Evolutionary conservation across 257 asterid species (phyloP), one percentile per base, ranked within the genome.

Genomic region (Galeopsis tetrahit): DNA sequence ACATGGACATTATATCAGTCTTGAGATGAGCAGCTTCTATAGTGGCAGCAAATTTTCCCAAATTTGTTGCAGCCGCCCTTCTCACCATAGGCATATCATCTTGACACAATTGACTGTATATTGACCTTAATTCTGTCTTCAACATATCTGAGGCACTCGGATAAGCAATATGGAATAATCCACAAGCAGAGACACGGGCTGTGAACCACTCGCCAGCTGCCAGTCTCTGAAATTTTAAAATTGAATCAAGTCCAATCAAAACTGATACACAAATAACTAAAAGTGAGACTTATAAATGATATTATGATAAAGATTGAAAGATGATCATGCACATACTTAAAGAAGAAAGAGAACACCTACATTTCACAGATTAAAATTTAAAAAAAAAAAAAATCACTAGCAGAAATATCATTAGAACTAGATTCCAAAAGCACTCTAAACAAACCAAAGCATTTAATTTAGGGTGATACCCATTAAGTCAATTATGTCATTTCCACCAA

Each of bases 141-240:
- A 90, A 74, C 78, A 68, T 61, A 33, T 89, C 93, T 11, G 96
- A 70, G 76, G 96, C 98, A 80, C 97, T 89, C 39, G 93, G 81
- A 75, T 90, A 93, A 49, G 95, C 96, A 80, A 93, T 87, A 78
- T 93, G 97, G 83, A 93, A 93, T 56, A 93, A 75, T 62, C 98
- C 98, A 79, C 97, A 93, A 38, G 97, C 93, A n/a, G 97, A 93
- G 58, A 93, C 95, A 35, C 98, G 91, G 61, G 97, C 96, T 10
- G 98, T 93, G 75, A 93, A 93, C 98, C 98, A 93, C 80, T 93
- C 98, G 28, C 98, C 98, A 74, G 97, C 95, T 62, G 97, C 95
- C 63, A 93, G 84, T 84, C 98, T 89, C 98, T 93, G 81, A 0
- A 42, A 42, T 42, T 6, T 6, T 6, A 71, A 6, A 42, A 42